Conservation (phyloP, 306 rosid genomes). For the Trichosanthes truncata region DNA sequence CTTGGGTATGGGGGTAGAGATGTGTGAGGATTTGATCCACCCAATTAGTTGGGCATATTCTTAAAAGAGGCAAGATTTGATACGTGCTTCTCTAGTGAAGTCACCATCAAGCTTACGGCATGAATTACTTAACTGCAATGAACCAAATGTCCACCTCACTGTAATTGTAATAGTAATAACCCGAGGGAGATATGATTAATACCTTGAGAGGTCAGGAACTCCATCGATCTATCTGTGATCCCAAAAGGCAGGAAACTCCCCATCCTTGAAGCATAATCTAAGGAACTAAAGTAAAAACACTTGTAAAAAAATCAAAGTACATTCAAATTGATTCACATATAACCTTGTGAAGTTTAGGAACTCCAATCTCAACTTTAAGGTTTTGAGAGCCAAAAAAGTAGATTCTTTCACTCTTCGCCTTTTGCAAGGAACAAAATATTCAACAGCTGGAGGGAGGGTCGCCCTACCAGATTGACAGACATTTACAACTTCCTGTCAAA, state of each 20-base stretch:
- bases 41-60: background rate
- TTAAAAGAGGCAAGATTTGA: background rate
- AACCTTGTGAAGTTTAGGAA: conserved; percentile 7
- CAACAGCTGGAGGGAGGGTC: conserved; percentile 13
- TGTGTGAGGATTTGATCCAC: background rate
- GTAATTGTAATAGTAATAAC: background rate
- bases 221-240: background rate
- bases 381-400: conserved; percentile 9
- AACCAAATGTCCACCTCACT: background rate
- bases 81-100: background rate
- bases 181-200: background rate
- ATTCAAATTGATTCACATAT: conserved; percentile 13
- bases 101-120: background rate
- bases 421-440: conserved; percentile 15
- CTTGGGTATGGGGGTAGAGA: background rate
- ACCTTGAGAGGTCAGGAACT: background rate
- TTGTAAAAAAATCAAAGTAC: background rate
- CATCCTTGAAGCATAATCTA: background rate
- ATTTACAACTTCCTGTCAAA: conserved; percentile 18
- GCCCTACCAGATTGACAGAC: conserved; percentile 19
- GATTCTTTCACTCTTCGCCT: conserved; percentile 3
- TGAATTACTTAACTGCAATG: background rate
- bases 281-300: background rate
- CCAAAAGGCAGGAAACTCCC: background rate
- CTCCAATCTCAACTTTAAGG: conserved; percentile 15